Evolutionary conservation across 2,329 filamentous ascomycete genomes (phyloP).

Genomic region (Hypoxylon sp.): DNA sequence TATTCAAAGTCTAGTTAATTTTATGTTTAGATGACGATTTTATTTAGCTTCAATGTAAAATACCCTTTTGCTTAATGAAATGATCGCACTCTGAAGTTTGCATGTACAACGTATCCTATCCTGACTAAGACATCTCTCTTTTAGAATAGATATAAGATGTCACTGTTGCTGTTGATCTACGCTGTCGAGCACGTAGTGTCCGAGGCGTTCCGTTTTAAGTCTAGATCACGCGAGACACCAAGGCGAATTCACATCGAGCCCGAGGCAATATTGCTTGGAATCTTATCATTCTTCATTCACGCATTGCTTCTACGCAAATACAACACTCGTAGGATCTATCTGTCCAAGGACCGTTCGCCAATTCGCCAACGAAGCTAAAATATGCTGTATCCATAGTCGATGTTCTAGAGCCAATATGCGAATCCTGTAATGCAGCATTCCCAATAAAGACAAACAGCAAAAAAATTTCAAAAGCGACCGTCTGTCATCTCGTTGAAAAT

Average conservation of each 20-base stretch:
- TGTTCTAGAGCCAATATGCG: slow-evolving; percentile 16
- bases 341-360: slow-evolving; percentile 3
- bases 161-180: too few relatives aligned
- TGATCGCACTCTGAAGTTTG: too few relatives aligned
- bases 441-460: not conserved
- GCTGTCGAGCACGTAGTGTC: too few relatives aligned
- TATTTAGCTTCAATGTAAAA: not conserved
- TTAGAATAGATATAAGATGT: too few relatives aligned
- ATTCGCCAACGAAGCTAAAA: slow-evolving; percentile 4
- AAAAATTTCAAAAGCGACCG: slow-evolving; percentile 46
- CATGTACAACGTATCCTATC: too few relatives aligned
- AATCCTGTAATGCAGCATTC: slow-evolving; percentile 4
- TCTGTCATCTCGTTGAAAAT: slow-evolving; percentile 79
- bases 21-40: too few relatives aligned
- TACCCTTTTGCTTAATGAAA: not conserved
- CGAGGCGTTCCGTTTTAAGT: too few relatives aligned
- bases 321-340: slow-evolving; percentile 11
- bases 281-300: slow-evolving; percentile 2
- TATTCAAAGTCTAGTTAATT: not conserved
- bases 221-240: not conserved
- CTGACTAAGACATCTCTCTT: too few relatives aligned
- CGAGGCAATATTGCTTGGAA: not conserved
- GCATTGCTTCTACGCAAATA: not conserved
- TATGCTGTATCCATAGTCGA: slow-evolving; percentile 25
- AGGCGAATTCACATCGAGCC: not conserved